Evolutionary conservation across 345 rosid species (phyloP).

Genomic region (Pistacia integerrima): DNA sequence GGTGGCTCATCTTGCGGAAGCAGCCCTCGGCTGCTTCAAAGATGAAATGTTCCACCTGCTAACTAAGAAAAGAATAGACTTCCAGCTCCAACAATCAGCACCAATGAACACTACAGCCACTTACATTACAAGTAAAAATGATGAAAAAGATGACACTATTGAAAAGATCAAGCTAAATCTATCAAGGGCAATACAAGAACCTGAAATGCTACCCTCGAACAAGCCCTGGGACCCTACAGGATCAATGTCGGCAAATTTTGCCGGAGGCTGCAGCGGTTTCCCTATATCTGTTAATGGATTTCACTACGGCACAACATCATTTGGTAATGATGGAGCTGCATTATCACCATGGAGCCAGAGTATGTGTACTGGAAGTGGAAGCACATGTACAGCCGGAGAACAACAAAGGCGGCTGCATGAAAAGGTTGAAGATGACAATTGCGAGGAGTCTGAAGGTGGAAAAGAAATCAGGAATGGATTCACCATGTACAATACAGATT

Average conservation of each 20-base stretch:
- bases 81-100: constrained; percentile 59
- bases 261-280: constrained; percentile 39
- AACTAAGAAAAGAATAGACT: constrained; percentile 83
- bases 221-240: constrained; percentile 45
- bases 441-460: constrained; percentile 51
- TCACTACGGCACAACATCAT: constrained; percentile 47
- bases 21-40: constrained; percentile 96
- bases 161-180: constrained; percentile 68
- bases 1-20: constrained; percentile 92
- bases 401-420: constrained; percentile 39
- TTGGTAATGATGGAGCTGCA: constrained; percentile 48
- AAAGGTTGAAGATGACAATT: constrained; percentile 45
- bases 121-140: constrained; percentile 38
- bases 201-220: constrained; percentile 41
- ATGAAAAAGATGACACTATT: constrained; percentile 48
- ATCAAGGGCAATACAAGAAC: constrained; percentile 64
- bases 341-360: constrained; percentile 64
- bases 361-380: constrained; percentile 41
- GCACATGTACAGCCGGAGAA: constrained; percentile 52
- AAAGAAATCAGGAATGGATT: constrained; percentile 49
- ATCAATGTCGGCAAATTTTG: constrained; percentile 31
- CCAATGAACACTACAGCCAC: constrained; percentile 36
- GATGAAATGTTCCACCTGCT: constrained; percentile 99
- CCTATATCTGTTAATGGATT: constrained; percentile 36
- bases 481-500: constrained; percentile 63